Evolutionary conservation across 2,329 filamentous ascomycete species (phyloP), one percentile per base, ranked within the genome.

Genomic region (Talaromyces sp.): DNA sequence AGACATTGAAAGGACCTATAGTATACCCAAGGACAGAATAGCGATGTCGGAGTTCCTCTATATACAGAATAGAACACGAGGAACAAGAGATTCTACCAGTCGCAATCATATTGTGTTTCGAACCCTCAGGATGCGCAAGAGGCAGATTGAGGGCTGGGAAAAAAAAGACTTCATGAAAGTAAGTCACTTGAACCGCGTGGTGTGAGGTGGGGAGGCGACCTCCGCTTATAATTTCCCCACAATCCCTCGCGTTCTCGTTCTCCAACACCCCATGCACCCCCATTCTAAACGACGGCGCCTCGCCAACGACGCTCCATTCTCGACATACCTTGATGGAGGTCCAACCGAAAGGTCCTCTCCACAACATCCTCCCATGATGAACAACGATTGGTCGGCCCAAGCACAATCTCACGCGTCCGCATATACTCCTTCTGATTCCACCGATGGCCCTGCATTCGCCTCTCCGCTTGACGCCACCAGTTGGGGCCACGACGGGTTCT

Each of bases 401-500:
- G 24, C 39, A 8, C 37, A 49, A 14, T n/a, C 42, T 5, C 55
- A 58, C 16, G 39, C 40, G 9, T 51, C 52, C 17, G 42, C 56
- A 40, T 55, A 56, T 29, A 55, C 49, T 13, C 43, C 51, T 3
- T 58, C 53, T 14, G 54, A 58, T 35, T 54, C 58, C 24, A 56
- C 50, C 4, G 53, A 60, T 17, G 47, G 50, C 20, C 51, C 45
- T 20, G 45, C 53, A 9, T 63, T 62, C 19, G 45, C 53, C 4
- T 62, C 60, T 17, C 57, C 61, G 13, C 51, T 60, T 13, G 59
- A 51, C n/a, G 35, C 51, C 24, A 42, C 47, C 39, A 62, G 62
- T 45, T 65, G 65, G 65, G 51, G 55, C 36, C 62, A 66, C 17
- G 68, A 70, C 55, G 61, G 60, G 14, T 68, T 70, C 47, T 60